phyloP scores from a whole-genome alignment of 2,329 filamentous ascomycete species.

The Talaromyces verruculosus region DNA sequence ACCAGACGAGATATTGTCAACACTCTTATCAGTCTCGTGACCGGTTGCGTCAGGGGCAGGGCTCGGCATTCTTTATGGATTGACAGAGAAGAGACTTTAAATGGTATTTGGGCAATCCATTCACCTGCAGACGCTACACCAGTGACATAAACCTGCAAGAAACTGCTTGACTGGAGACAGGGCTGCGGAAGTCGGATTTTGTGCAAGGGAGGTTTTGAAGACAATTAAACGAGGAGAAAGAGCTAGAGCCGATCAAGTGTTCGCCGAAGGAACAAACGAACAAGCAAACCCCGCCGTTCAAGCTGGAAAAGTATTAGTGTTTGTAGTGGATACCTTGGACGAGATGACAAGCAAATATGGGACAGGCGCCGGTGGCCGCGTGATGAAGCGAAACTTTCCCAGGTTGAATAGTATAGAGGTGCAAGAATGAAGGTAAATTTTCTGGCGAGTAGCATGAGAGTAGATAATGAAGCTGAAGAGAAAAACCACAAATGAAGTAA shows the following conservation, averaged over 20 bases:
- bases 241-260: background rate
- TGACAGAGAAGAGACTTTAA: background rate
- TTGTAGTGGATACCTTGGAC: conserved; percentile 7
- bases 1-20: conserved; percentile 14
- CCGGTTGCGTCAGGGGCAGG: conserved; percentile 8
- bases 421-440: too few relatives aligned
- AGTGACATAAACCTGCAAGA: background rate
- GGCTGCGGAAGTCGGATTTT: background rate
- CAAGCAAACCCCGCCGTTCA: conserved; percentile 14
- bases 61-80: conserved; percentile 11
- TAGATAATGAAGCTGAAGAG: background rate
- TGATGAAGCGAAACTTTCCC: background rate
- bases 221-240: background rate
- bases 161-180: background rate
- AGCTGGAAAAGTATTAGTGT: conserved; percentile 11
- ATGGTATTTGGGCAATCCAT: background rate
- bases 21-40: conserved; percentile 11
- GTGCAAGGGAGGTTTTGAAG: background rate
- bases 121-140: background rate
- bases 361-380: background rate
- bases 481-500: background rate
- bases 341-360: background rate
- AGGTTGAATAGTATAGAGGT: background rate
- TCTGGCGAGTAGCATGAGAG: background rate
- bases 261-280: background rate